A percentile compares a stretch with the other conserved stretches of the same genome.
phyloP scores from a whole-genome alignment of 257 asterid genomes.

The Ilex aquifolium region DNA sequence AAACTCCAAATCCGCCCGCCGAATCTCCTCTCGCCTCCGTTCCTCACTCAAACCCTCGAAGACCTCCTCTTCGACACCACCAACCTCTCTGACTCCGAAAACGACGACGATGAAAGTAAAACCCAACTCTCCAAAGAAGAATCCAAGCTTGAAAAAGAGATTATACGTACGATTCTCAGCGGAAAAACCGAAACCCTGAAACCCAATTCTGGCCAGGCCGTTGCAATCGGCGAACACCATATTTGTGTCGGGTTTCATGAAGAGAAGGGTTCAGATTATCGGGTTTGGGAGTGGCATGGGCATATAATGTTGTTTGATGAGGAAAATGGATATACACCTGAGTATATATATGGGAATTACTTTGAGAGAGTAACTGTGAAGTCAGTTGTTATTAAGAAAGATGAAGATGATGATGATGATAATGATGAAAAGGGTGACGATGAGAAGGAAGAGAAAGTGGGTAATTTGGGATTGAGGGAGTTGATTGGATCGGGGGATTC shows the following conservation, averaged over 20 bases:
- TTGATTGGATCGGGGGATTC: conserved; percentile 60
- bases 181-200: conserved; percentile 62
- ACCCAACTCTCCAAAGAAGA: conserved; percentile 76
- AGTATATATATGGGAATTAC: conserved; percentile 90
- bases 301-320: conserved; percentile 89
- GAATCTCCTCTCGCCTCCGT: conserved; percentile 29
- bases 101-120: conserved; percentile 33
- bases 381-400: conserved; percentile 21
- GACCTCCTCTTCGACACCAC: conserved; percentile 68
- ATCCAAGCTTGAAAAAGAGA: conserved; percentile 74
- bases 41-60: conserved; percentile 38
- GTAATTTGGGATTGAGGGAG: conserved; percentile 74
- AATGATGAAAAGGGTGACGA: conserved; percentile 27
- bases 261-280: conserved; percentile 66
- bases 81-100: conserved; percentile 37
- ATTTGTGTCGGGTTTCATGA: conserved; percentile 88
- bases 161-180: conserved; percentile 53
- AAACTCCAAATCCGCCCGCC: conserved; percentile 64
- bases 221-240: conserved; percentile 78
- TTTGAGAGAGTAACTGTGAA: conserved; percentile 59
- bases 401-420: neutral
- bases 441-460: conserved; percentile 34
- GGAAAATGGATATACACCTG: conserved; percentile 82
- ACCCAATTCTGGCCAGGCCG: conserved; percentile 92
- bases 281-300: conserved; percentile 99